Evolutionary conservation across 768 basidiomycete species (phyloP).

Genomic region (Kwoniella sp.): DNA sequence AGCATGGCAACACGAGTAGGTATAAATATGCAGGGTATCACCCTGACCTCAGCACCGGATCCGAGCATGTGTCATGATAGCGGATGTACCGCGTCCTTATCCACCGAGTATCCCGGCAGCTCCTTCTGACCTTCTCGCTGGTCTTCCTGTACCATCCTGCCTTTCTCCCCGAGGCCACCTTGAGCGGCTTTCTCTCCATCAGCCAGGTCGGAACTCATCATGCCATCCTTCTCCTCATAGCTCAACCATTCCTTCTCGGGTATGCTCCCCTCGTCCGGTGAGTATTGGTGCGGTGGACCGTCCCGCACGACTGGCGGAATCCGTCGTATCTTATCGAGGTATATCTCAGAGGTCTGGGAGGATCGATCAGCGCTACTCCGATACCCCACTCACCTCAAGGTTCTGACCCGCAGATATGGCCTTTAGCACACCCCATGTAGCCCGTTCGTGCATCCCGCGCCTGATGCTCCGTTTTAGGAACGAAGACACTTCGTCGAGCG

Average conservation of each 20-base stretch:
- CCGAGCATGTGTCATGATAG: no score
- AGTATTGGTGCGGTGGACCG: neutral
- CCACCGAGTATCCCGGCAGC: neutral
- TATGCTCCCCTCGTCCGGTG: constrained; percentile 48
- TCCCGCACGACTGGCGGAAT: constrained; percentile 24
- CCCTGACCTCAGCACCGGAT: neutral
- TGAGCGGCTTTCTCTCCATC: neutral
- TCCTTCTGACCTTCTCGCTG: neutral
- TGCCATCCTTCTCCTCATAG: constrained; percentile 20
- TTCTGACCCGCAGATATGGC: constrained; percentile 75
- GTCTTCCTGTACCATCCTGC: no score
- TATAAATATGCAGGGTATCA: constrained; percentile 13
- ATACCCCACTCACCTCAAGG: constrained; percentile 56
- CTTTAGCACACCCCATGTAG: constrained; percentile 58
- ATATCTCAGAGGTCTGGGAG: constrained; percentile 20
- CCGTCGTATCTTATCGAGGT: constrained; percentile 28
- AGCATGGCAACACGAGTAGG: neutral
- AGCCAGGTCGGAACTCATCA: neutral
- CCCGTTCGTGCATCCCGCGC: constrained; percentile 62
- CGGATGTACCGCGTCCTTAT: neutral
- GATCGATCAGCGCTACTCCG: neutral
- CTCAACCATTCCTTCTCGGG: constrained; percentile 41
- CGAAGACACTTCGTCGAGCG: constrained; percentile 64
- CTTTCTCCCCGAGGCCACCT: neutral
- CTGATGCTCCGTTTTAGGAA: constrained; percentile 77